Evolutionary conservation across 257 asterid genomes (phyloP), one percentile per base, ranked within the genome.

Genomic region (Forsythia viridissima): DNA sequence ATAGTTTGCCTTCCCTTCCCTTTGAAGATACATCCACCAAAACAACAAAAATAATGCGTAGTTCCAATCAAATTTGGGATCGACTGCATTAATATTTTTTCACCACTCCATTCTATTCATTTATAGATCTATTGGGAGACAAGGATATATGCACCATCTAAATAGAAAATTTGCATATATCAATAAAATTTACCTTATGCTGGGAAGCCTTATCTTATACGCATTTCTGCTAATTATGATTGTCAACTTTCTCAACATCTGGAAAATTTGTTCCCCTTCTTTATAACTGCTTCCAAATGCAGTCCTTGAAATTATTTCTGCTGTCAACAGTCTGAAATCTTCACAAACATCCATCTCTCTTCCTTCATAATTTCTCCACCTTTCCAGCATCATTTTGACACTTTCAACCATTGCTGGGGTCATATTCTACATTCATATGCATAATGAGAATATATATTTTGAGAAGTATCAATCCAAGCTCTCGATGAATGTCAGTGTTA

Each of bases 231-330:
- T 10, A 12, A 42, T 69, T 38, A 77, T 36, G 8, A 24, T 21
- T 4, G 1, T 9, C 76, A 77, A 55, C 44, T 70, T 59, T 8
- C 12, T 71, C 63, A 77, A 6, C 76, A 70, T 77, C 24, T 77
- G 30, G 72, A 79, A 79, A 24, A 65, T 67, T 3, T 44, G 76
- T 39, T 73, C 44, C 24, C 82, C 82, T 61, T 79, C 74, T 40
- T 30, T 59, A 44, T 59, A 79, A 79, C 78, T 79, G 55, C 78
- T 79, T 30, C 82, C 78, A 72, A 79, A 79, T 9, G 77, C 78
- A 10, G 82, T 63, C 55, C 48, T 72, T 21, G 82, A 72, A 71
- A 79, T 79, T 39, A 79, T 70, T 73, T 79, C 78, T 9, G 78
- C 40, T 10, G 78, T 63, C 24, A 79, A 43, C 36, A 30, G 4